Evolutionary conservation across 768 basidiomycete genomes (phyloP), one percentile per base, ranked within the genome.

Genomic region (Boletus coccyginus): DNA sequence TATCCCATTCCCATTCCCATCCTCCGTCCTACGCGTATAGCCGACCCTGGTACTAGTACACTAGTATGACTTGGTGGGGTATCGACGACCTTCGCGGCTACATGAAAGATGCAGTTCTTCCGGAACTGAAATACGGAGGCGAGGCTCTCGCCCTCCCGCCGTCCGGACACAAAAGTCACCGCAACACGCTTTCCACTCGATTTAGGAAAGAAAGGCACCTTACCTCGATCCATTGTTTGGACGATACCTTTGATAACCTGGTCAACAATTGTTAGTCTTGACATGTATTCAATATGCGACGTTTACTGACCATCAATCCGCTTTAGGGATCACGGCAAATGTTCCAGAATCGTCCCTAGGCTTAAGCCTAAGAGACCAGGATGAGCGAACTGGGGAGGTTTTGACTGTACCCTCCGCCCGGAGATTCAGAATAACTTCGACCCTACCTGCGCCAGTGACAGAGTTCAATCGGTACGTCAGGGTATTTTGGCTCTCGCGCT

Each of bases 41-140:
- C 50, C 41, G 12, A 36, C 45, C 13, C 13, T 10, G 29, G 29
- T 29, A 31, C 40, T 27, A 6, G 27, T 27, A 27, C 6, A 27
- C 27, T 27, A 21, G 21, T 24, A 71, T 71, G 70, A 13, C 66
- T 45, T 70, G 61, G 62, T 62, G 60, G 56, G 72, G 65, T 40
- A 57, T 70, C 45, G 73, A 73, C 42, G 67, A 73, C 58, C 62
- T 74, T 50, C 70, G 61, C 21, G 69, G 64, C 32, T 73, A 73
- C 56, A 70, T 73, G 61, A 66, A 61, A 52, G 73, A 72, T 58
- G 72, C 72, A 19, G 53, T 67, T 14, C 65, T 73, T 44, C 72
- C 72, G 17, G 65, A 66, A 19, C 46, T 74, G 36, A 73, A 72
- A 47, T 64, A 69, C 7, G 62, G 69, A 14, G 56, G 49, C 0